phyloP scores from a whole-genome alignment of 208 protist genomes.

The Leishmania gerbilli region DNA sequence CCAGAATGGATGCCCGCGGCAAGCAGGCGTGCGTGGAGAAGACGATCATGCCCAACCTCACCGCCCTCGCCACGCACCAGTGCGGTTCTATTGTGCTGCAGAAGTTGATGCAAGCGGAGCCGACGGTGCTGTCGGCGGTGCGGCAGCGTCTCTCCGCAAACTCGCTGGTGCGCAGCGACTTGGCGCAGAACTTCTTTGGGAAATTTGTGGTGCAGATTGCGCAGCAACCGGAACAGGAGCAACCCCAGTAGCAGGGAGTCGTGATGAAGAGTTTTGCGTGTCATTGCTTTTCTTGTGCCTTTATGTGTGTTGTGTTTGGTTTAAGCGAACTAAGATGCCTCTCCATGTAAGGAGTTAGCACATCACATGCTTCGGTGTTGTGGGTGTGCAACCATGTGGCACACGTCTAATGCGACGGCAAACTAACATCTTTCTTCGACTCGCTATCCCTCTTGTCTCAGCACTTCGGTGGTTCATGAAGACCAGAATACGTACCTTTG shows the following conservation, averaged over 20 bases:
- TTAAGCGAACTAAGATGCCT: constrained; percentile 10
- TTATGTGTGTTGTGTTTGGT: background rate
- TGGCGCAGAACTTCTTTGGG: constrained; percentile 84
- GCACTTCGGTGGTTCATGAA: background rate
- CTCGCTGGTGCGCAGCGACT: constrained; percentile 51
- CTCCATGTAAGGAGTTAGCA: constrained; percentile 5
- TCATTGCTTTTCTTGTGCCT: background rate
- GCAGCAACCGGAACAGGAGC: constrained; percentile 18
- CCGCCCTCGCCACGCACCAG: constrained; percentile 56
- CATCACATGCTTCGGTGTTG: background rate
- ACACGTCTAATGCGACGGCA: constrained; percentile 8
- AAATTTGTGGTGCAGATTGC: constrained; percentile 89
- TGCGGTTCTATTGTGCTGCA: constrained; percentile 80
- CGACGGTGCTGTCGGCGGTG: constrained; percentile 48
- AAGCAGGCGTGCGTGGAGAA: constrained; percentile 57
- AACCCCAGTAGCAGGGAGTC: constrained; percentile 2
- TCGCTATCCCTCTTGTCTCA: background rate
- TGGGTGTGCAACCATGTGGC: background rate
- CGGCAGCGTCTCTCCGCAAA: constrained; percentile 43
- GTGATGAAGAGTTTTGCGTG: background rate
- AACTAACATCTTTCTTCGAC: background rate
- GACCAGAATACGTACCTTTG: background rate
- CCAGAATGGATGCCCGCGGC: constrained; percentile 68
- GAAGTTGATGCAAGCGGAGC: constrained; percentile 79
- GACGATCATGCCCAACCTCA: constrained; percentile 52